Percentiles rank a stretch among this genome's conserved stretches.
These are phyloP conservation scores for Vachellia collinsii DNA, from an alignment of 306 rosid genomes.

Conservation along the genomic window DNA sequence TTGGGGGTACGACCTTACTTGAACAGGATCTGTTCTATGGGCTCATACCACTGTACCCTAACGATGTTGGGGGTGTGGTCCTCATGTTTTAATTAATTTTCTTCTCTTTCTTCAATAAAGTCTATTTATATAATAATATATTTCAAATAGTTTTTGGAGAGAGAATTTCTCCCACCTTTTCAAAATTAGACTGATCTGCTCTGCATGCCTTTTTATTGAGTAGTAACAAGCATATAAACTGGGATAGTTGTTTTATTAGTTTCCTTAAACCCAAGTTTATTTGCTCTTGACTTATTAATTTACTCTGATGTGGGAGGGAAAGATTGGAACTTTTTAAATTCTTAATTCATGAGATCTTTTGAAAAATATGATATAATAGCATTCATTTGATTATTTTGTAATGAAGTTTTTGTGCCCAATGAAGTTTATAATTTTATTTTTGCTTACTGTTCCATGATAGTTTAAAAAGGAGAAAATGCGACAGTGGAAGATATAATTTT, in stretches of 20 bases:
- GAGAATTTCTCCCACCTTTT: not conserved
- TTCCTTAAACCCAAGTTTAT: not conserved
- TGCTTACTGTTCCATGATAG: constrained; percentile 46
- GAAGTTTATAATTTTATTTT: constrained; percentile 14
- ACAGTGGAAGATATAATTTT: constrained; percentile 61
- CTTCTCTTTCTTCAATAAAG: too few relatives aligned
- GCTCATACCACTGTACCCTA: too few relatives aligned
- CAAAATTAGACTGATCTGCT: not conserved
- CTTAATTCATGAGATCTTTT: not conserved
- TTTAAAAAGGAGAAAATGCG: constrained; percentile 80
- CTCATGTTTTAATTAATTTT: too few relatives aligned
- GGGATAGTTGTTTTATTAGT: not conserved
- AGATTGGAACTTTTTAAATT: not conserved
- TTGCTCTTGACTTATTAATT: constrained; percentile 13
- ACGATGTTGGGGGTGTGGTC: too few relatives aligned
- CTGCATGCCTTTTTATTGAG: not conserved
- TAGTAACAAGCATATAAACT: not conserved
- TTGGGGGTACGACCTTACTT: too few relatives aligned
- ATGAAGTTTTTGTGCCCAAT: constrained; percentile 11
- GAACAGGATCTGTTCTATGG: too few relatives aligned
- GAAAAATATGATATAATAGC: constrained; percentile 12
- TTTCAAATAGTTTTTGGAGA: constrained; percentile 5
- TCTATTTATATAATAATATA: not conserved
- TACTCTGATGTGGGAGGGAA: not conserved
- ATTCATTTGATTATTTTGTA: not conserved